These are phyloP conservation scores for Aristolochia contorta DNA, from an alignment of 164 flowering plant genomes.

Conservation along the genomic window DNA sequence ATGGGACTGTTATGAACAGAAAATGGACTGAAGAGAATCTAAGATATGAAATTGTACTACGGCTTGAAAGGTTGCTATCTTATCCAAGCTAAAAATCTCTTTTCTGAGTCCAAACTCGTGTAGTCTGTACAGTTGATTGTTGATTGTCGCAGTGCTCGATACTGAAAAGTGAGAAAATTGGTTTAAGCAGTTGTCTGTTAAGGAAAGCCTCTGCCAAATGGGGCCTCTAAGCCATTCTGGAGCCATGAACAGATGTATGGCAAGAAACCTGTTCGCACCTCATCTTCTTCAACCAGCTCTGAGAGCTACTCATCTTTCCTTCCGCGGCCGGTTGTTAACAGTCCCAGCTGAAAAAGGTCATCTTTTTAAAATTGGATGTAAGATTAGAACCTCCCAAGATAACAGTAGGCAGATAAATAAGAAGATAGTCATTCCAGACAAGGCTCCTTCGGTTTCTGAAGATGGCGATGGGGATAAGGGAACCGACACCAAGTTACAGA, in stretches of 20 bases:
- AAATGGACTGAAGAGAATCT: too few species aligned
- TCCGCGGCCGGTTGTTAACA: background rate
- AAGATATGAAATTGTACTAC: too few species aligned
- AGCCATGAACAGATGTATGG: background rate
- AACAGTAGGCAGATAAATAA: constrained; percentile 20
- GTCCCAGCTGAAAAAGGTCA: constrained; percentile 5
- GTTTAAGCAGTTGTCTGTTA: background rate
- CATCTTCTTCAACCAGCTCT: background rate
- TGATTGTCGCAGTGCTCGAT: background rate
- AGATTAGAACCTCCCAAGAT: constrained; percentile 29
- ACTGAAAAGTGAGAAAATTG: background rate
- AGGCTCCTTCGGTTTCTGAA: constrained; percentile 42
- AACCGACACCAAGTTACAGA: constrained; percentile 10
- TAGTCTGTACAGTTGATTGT: too few species aligned
- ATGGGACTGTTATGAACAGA: too few species aligned
- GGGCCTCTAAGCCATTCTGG: background rate
- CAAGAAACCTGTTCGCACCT: background rate
- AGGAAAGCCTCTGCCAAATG: background rate
- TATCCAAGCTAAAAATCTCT: too few species aligned
- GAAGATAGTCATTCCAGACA: constrained; percentile 40
- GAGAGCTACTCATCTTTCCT: constrained; percentile 1
- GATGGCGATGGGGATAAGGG: constrained; percentile 12
- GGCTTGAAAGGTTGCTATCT: too few species aligned
- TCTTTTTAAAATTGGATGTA: constrained; percentile 18
- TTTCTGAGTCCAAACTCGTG: background rate